Conservation (phyloP, 2,329 filamentous ascomycete species). For the Graphilbum fragrans region DNA sequence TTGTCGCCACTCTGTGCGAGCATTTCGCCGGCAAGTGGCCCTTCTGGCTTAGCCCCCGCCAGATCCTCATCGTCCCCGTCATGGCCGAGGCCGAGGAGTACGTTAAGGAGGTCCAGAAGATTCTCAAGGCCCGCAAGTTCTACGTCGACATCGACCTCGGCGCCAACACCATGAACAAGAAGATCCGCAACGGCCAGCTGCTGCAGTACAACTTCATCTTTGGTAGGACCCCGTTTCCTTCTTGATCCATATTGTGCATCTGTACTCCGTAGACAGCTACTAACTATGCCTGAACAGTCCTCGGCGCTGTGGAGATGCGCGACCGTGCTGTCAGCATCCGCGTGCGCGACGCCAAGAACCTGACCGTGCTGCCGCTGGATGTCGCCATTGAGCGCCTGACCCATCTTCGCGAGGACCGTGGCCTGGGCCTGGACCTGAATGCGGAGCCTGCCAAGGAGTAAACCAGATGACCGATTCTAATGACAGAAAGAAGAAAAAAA, state of each 20-base stretch:
- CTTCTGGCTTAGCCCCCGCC: slow-evolving; percentile 77
- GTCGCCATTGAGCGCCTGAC: slow-evolving; percentile 7
- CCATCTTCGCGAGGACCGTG: slow-evolving; percentile 7
- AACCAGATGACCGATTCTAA: slow-evolving; percentile 1
- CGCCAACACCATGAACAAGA: slow-evolving; percentile 78
- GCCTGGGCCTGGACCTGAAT: slow-evolving; percentile 8
- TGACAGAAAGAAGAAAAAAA: not conserved
- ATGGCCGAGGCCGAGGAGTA: slow-evolving; percentile 62
- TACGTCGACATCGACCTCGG: slow-evolving; percentile 60
- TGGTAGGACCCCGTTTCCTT: slow-evolving; percentile 24
- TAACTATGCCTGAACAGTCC: slow-evolving; percentile 4
- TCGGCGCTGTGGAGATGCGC: slow-evolving; percentile 14
- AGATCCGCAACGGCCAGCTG: slow-evolving; percentile 72
- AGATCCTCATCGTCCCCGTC: slow-evolving; percentile 68
- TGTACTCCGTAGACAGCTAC: not conserved
- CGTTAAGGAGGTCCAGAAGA: slow-evolving; percentile 58
- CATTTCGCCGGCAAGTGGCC: slow-evolving; percentile 84
- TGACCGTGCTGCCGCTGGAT: slow-evolving; percentile 10
- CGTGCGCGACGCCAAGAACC: slow-evolving; percentile 13
- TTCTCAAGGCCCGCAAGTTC: slow-evolving; percentile 56
- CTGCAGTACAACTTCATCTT: slow-evolving; percentile 79
- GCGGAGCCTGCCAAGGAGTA: not conserved
- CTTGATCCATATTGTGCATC: not conserved
- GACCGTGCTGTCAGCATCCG: slow-evolving; percentile 14
- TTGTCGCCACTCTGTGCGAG: slow-evolving; percentile 67